Evolutionary conservation across 2,329 filamentous ascomycete species (phyloP), one percentile per base, ranked within the genome.

Genomic region (Ophiostoma perfectum): DNA sequence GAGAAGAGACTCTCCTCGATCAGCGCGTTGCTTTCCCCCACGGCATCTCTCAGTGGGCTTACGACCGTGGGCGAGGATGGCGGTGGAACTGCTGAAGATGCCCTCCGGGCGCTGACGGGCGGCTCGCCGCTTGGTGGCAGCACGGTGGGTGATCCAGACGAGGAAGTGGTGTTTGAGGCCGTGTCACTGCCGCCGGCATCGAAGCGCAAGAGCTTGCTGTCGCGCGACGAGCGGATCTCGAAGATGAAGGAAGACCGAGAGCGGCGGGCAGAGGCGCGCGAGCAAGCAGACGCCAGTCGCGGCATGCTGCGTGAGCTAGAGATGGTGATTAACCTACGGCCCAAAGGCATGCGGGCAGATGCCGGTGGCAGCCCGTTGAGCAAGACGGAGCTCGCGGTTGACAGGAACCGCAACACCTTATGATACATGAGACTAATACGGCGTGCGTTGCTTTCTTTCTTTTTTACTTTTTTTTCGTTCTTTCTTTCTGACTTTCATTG

Each of bases 301-400:
- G 92, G 90, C 73, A 97, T 99, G 92, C 84, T 99, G 71, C 88
- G 90, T 71, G 95, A 99, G 79, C 83, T 99, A 69, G 92, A 97
- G 80, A 94, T 91, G 72, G 87, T 99, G 70, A 96, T 98, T 76
- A 86, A 82, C 75, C 78, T 82, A 45, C 72, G 72, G 55, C 72
- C 71, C 49, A 72, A 71, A 60, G 44, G 55, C 11, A 52, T 38
- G 49, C 66, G 36, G 27, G 44, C 65, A 12, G 49, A 67, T 18
- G 44, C 64, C 1, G 47, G 38, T 45, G 5, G 39, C 42, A 45
- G 16, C 27, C 27, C 41, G n/a, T 7, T 58, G 27, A 44, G 27
- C 60, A 63, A 39, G 38, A 45, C 64, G 14, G 9, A 18, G n/a
- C 41, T 44, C 2, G 9, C n/a, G 63, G 42, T 36, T 44, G 69